Evolutionary conservation across 2,329 filamentous ascomycete genomes (phyloP).

Genomic region (Juglanconis oblonga): DNA sequence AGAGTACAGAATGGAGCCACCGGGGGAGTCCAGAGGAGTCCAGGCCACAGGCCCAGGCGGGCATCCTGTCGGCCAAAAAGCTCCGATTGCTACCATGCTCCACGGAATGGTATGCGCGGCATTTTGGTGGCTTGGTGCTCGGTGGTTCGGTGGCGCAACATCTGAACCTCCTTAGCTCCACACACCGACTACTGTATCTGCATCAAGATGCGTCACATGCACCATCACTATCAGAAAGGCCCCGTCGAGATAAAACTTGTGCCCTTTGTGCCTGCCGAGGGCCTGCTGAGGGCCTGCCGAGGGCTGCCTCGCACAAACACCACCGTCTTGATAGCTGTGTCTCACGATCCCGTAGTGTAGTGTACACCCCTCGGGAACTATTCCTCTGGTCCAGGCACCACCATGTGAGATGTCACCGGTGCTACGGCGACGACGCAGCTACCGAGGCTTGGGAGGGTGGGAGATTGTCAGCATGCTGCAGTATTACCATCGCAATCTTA

Average conservation of each 20-base stretch:
- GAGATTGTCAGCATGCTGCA: not conserved
- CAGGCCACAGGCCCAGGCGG: not conserved
- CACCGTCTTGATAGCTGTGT: not conserved
- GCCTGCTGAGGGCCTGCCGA: not conserved
- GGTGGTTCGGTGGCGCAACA: not conserved
- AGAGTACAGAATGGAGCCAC: no score
- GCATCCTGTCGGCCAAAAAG: constrained; percentile 8
- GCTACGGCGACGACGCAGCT: not conserved
- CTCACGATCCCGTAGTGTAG: not conserved
- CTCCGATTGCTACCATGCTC: constrained; percentile 10
- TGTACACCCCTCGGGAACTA: not conserved
- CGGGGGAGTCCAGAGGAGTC: no score
- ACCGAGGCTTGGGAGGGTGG: not conserved
- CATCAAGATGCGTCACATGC: constrained; percentile 17
- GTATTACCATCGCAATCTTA: not conserved
- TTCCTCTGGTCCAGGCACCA: not conserved
- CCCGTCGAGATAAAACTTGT: not conserved
- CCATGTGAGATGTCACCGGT: not conserved
- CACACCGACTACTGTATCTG: constrained; percentile 14
- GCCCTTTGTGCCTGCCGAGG: not conserved
- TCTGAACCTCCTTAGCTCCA: constrained; percentile 9
- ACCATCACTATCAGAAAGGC: not conserved
- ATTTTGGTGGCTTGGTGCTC: not conserved
- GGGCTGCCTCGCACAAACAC: not conserved
- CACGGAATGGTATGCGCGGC: constrained; percentile 1